Percentiles rank a stretch among this genome's conserved stretches.
Evolutionary conservation across 768 basidiomycete species (phyloP).

Genomic region (Leccinellum rugosiceps): DNA sequence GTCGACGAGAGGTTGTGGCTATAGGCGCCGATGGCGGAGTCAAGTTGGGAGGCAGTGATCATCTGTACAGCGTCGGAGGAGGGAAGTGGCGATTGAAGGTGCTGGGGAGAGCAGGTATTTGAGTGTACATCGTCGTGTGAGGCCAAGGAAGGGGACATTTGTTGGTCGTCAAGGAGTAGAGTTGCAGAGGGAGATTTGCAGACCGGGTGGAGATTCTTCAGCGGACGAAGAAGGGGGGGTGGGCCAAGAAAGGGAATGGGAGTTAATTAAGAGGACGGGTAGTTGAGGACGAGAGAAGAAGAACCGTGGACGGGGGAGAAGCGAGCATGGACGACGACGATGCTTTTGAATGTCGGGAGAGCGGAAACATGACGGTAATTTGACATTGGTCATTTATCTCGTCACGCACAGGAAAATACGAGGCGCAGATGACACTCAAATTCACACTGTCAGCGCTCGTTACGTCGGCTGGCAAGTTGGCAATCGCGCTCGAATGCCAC

Average conservation of each 20-base stretch:
- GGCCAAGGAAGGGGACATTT: constrained; percentile 31
- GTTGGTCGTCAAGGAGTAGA: constrained; percentile 32
- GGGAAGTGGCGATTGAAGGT: neutral
- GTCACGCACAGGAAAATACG: constrained; percentile 28
- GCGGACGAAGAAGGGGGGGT: constrained; percentile 14
- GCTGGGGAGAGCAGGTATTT: constrained; percentile 23
- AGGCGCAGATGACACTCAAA: constrained; percentile 19
- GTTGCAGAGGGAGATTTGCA: constrained; percentile 32
- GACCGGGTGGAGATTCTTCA: constrained; percentile 17
- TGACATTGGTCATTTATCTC: constrained; percentile 21
- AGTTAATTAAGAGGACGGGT: constrained; percentile 13
- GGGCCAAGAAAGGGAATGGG: constrained; percentile 14
- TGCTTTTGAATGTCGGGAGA: constrained; percentile 23
- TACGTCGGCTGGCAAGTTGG: constrained; percentile 11
- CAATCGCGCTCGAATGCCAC: constrained; percentile 17
- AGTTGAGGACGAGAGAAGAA: constrained; percentile 13
- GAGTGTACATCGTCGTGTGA: constrained; percentile 13
- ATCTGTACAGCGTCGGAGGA: constrained; percentile 17
- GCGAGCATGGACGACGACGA: neutral
- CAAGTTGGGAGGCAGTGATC: constrained; percentile 8
- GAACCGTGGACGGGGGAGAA: constrained; percentile 4
- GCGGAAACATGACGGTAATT: constrained; percentile 20
- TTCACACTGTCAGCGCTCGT: constrained; percentile 30
- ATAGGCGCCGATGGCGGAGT: neutral
- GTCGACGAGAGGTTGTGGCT: constrained; percentile 1